phyloP scores from a whole-genome alignment of 805 yeast genomes.

The Saturnispora ahearnii region DNA sequence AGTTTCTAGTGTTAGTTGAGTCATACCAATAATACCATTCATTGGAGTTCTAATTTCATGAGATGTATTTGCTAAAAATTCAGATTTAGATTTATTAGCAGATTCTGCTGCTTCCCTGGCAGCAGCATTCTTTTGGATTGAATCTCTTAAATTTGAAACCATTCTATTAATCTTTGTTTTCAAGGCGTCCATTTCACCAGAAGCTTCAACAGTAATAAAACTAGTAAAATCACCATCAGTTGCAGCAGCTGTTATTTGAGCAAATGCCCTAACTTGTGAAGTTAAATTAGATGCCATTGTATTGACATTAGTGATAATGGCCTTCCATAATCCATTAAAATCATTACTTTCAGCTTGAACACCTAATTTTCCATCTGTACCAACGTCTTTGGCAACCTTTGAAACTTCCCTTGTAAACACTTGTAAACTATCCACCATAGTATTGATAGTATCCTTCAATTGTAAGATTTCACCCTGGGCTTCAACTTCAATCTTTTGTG shows the following conservation, averaged over 20 bases:
- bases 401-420: constrained; percentile 84
- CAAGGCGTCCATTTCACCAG: constrained; percentile 80
- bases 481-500: constrained; percentile 78
- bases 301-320: constrained; percentile 82
- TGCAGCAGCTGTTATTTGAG: constrained; percentile 89
- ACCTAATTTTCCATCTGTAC: constrained; percentile 87
- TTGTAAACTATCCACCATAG: constrained; percentile 87
- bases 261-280: constrained; percentile 87
- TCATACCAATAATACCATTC: constrained; percentile 91
- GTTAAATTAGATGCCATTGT: constrained; percentile 93
- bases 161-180: constrained; percentile 63
- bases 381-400: constrained; percentile 85
- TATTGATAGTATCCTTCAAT: constrained; percentile 76
- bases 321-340: constrained; percentile 89
- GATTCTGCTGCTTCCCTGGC: constrained; percentile 92
- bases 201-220: constrained; percentile 83
- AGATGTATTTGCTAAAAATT: constrained; percentile 81
- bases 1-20: constrained; percentile 80
- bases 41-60: constrained; percentile 87
- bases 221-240: constrained; percentile 90
- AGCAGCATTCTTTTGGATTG: constrained; percentile 84
- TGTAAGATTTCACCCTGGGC: constrained; percentile 89
- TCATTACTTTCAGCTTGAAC: constrained; percentile 87
- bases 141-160: constrained; percentile 80
- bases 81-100: constrained; percentile 84